Evolutionary conservation across 2,329 filamentous ascomycete species (phyloP).

Genomic region (Macrophomina phaseolina): DNA sequence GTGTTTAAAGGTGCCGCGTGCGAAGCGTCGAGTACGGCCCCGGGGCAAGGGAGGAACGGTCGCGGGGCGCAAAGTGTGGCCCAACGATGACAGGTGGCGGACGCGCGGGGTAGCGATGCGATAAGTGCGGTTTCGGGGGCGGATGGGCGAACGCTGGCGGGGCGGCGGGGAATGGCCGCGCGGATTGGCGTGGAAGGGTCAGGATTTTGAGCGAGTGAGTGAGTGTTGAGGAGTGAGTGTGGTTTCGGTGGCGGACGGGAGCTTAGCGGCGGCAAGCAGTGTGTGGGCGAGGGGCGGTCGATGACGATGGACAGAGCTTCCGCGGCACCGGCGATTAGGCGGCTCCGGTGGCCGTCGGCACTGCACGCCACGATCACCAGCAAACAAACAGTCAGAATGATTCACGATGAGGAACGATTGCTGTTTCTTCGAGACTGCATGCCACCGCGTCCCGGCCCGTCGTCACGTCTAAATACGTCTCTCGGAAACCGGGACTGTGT

Average conservation of each 20-base stretch:
- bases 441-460: neutral
- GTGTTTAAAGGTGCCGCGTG: slow-evolving; percentile 77
- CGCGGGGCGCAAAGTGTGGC: slow-evolving; percentile 18
- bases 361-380: neutral
- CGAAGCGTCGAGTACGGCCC: slow-evolving; percentile 58
- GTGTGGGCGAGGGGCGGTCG: slow-evolving; percentile 22
- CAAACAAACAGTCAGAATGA: neutral
- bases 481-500: neutral
- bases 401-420: neutral
- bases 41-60: slow-evolving; percentile 29
- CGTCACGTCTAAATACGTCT: neutral
- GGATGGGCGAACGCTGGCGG: neutral
- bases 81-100: slow-evolving; percentile 26
- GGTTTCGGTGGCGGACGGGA: slow-evolving; percentile 22
- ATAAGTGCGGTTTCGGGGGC: neutral
- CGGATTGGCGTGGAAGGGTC: neutral
- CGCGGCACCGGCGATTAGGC: slow-evolving; percentile 23
- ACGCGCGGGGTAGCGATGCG: slow-evolving; percentile 12
- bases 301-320: slow-evolving; percentile 15
- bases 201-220: neutral
- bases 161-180: neutral
- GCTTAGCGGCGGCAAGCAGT: slow-evolving; percentile 16
- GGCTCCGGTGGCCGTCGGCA: neutral
- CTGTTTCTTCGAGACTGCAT: neutral
- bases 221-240: neutral